phyloP scores from a whole-genome alignment of 2,329 filamentous ascomycete species.

The Botrytis fabae region DNA sequence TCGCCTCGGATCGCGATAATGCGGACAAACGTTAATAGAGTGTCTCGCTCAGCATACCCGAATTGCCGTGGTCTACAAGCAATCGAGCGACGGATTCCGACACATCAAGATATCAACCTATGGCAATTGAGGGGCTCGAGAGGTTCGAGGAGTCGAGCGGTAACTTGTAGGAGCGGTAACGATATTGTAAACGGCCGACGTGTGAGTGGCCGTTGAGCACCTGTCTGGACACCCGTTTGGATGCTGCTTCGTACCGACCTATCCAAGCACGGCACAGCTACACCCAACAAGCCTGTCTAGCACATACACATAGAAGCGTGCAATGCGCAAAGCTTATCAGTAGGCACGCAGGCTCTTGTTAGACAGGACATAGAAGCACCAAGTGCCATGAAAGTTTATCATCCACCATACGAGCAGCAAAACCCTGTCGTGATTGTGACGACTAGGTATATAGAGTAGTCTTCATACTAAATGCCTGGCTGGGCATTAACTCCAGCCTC shows the following conservation, averaged over 20 bases:
- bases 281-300: background rate
- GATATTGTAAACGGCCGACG: background rate
- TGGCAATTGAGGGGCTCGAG: background rate
- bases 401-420: background rate
- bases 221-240: background rate
- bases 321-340: background rate
- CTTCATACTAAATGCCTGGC: background rate
- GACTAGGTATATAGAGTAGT: background rate
- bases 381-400: background rate
- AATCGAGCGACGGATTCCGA: background rate
- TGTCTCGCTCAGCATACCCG: slow-evolving; percentile 6
- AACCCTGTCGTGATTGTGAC: background rate
- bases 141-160: background rate
- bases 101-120: background rate
- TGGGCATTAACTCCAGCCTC: background rate
- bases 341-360: background rate
- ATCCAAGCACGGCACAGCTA: background rate
- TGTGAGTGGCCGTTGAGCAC: background rate
- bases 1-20: slow-evolving; percentile 11
- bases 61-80: slow-evolving; percentile 26
- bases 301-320: background rate
- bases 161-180: background rate
- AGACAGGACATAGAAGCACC: too few relatives aligned
- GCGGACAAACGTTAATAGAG: background rate
- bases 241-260: background rate